Conservation (phyloP, 2,329 filamentous ascomycete species). For the Xylaria sp. region DNA sequence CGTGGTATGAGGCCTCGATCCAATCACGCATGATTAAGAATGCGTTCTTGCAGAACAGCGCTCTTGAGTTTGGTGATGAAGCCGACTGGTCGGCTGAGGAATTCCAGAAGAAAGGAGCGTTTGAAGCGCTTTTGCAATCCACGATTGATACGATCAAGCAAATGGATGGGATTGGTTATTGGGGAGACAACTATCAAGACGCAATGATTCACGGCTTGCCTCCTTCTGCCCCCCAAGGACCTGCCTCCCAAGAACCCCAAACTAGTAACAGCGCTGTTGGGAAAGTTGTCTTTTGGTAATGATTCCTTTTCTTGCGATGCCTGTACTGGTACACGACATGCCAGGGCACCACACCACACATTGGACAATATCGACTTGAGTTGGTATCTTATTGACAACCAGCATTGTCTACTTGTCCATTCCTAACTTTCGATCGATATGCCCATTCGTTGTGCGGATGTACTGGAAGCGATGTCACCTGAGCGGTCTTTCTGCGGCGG, state of each 20-base stretch:
- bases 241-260: background rate
- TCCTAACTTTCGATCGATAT: too few relatives aligned
- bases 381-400: too few relatives aligned
- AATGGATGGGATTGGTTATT: conserved; percentile 36
- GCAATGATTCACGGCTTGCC: conserved; percentile 7
- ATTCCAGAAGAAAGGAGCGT: conserved; percentile 24
- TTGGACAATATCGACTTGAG: too few relatives aligned
- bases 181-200: conserved; percentile 32
- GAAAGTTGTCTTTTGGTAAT: background rate
- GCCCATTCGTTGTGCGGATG: too few relatives aligned
- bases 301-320: too few relatives aligned
- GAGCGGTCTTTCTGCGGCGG: background rate
- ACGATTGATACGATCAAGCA: conserved; percentile 30
- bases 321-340: too few relatives aligned
- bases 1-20: conserved; percentile 34
- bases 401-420: too few relatives aligned
- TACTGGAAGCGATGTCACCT: too few relatives aligned
- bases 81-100: conserved; percentile 28
- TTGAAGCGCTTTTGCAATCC: conserved; percentile 29
- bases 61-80: conserved; percentile 32
- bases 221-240: background rate
- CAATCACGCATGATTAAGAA: conserved; percentile 24
- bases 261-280: background rate
- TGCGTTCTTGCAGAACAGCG: conserved; percentile 32
- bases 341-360: too few relatives aligned